phyloP scores from a whole-genome alignment of 768 basidiomycete genomes.

The Collybia mongolica region DNA sequence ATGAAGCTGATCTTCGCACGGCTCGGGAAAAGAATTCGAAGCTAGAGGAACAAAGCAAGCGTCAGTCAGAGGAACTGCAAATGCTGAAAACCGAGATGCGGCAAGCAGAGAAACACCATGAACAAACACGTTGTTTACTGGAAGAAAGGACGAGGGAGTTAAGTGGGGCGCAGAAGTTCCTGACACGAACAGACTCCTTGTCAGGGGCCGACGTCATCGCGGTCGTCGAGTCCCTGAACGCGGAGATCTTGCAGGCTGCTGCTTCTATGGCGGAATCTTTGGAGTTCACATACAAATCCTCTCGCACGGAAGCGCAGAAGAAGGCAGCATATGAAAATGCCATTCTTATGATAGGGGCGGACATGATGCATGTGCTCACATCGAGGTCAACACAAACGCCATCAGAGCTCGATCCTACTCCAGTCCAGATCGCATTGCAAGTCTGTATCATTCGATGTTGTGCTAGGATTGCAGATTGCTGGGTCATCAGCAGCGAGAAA shows the following conservation, averaged over 20 bases:
- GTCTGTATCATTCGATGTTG: slow-evolving; percentile 9
- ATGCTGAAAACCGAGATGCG: slow-evolving; percentile 9
- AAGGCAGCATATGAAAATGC: background rate
- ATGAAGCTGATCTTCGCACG: no score
- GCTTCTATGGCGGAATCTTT: slow-evolving; percentile 17
- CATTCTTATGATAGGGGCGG: slow-evolving; percentile 4
- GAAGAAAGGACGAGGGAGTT: slow-evolving; percentile 36
- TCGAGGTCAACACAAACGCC: background rate
- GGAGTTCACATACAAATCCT: background rate
- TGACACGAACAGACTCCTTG: slow-evolving; percentile 40
- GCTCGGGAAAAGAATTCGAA: background rate
- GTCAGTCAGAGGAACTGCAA: background rate
- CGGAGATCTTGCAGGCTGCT: slow-evolving; percentile 17
- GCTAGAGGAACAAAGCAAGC: slow-evolving; percentile 1
- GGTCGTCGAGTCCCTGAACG: slow-evolving; percentile 18
- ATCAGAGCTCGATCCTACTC: slow-evolving; percentile 12
- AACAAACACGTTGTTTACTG: slow-evolving; percentile 16
- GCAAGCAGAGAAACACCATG: slow-evolving; percentile 16
- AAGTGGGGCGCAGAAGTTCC: slow-evolving; percentile 38
- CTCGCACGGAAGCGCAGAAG: background rate
- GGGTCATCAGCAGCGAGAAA: slow-evolving; percentile 10
- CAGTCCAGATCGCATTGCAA: slow-evolving; percentile 17
- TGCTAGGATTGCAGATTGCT: slow-evolving; percentile 9
- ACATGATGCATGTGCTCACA: slow-evolving; percentile 6
- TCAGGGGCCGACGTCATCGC: slow-evolving; percentile 40